Evolutionary conservation across 768 basidiomycete species (phyloP), one percentile per base, ranked within the genome.

Genomic region (Termitomyces sp.): DNA sequence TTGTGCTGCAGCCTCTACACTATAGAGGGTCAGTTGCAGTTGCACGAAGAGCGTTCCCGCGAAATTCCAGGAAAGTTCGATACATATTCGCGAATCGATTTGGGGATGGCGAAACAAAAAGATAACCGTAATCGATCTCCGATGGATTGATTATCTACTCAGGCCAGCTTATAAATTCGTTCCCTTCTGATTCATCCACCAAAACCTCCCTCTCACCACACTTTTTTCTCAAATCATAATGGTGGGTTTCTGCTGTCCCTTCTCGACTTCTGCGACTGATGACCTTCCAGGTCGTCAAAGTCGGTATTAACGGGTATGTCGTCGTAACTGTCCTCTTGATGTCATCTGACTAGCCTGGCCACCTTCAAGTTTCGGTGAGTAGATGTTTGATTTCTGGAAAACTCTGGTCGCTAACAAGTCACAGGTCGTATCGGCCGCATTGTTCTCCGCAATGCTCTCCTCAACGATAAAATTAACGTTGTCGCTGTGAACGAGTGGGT

Each of bases 341-440:
- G 42, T 56, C 19, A 59, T 63, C 61, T 57, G 47, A 53, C 58
- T 57, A 40, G 44, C 10, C 4, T 37, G 40, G 51, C 21, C 32
- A 8, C 29, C 38, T 44, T 35, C 16, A 29, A 88, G 89, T 80
- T 93, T 94, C 76, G 91, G 92, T 92, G 70, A 70, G 88, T 68
- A 43, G 19, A 19, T 53, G 19, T 43, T 16, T 44, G 32, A 27
- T 37, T 32, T 41, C 37, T 19, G 50, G 19, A 14, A 12, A 43
- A n/a, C 7, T 16, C 27, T 32, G 49, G 37, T 62, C 5, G 25
- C 44, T 65, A n/a, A 68, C 40, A 6, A 47, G 31, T 21, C 48
- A 11, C 54, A 94, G 96, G 96, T 82, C 96, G 97, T 82, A 98
- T 98, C 71, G 96, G 97, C 74, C 96, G 97, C 77, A 96, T 98